A percentile compares a stretch with the other conserved stretches of the same genome.
Conservation (phyloP, 148 eudicot species). For the Spergularia marina region DNA sequence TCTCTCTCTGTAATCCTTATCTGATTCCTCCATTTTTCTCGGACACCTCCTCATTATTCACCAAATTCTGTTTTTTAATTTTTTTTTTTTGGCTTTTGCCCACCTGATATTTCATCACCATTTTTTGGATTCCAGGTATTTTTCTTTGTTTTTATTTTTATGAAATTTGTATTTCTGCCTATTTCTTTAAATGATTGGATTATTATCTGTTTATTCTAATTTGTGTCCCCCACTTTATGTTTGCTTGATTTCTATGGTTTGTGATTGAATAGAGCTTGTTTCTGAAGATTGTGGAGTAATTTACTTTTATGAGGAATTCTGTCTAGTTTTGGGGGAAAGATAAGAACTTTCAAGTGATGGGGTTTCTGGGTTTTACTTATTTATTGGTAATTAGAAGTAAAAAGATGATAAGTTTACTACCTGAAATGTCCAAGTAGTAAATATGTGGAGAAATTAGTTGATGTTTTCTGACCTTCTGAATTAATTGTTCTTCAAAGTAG, state of each 20-base stretch:
- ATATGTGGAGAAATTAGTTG: background rate
- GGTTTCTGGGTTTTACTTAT: slow-evolving; percentile 1
- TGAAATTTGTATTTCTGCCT: background rate
- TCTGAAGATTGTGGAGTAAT: too few species aligned
- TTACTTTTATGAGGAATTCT: background rate
- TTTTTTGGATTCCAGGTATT: background rate
- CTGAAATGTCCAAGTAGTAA: background rate
- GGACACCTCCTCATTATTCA: background rate
- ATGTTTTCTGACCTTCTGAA: background rate
- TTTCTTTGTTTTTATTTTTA: background rate
- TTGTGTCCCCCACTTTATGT: too few species aligned
- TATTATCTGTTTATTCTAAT: background rate
- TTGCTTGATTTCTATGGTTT: background rate
- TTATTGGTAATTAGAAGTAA: background rate
- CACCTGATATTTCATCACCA: background rate
- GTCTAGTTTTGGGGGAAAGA: background rate
- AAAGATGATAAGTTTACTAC: background rate
- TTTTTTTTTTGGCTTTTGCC: background rate
- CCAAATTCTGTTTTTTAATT: background rate
- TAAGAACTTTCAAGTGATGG: too few species aligned
- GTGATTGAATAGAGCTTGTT: background rate
- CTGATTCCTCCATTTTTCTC: background rate
- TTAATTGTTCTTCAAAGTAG: background rate
- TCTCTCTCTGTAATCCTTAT: slow-evolving; percentile 8
- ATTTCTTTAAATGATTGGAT: background rate